These are phyloP conservation scores for Amphichorda felina DNA, from an alignment of 2,329 filamentous ascomycete genomes.

Conservation along the genomic window DNA sequence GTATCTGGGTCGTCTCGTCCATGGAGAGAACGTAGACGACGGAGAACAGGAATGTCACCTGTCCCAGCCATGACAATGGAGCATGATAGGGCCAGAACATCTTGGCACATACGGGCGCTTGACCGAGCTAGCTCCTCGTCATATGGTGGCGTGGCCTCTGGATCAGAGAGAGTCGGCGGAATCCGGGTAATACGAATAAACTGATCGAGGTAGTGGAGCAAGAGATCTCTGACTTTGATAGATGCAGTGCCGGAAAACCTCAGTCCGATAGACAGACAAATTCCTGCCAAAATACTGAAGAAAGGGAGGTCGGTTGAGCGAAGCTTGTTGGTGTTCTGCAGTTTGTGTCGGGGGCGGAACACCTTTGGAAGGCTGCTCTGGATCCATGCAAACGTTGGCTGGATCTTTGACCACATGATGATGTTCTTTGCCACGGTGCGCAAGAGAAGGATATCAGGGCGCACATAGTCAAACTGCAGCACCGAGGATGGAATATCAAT, in stretches of 20 bases:
- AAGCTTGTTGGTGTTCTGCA: constrained; percentile 49
- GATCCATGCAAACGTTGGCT: constrained; percentile 65
- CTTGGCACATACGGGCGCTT: constrained; percentile 83
- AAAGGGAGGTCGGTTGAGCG: constrained; percentile 80
- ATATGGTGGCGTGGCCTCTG: constrained; percentile 40
- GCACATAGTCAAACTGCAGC: constrained; percentile 88
- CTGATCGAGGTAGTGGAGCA: constrained; percentile 76
- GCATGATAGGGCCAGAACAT: constrained; percentile 69
- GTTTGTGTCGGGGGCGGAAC: constrained; percentile 50
- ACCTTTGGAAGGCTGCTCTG: constrained; percentile 56
- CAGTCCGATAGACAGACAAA: constrained; percentile 71
- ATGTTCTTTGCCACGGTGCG: constrained; percentile 82
- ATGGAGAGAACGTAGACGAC: constrained; percentile 77
- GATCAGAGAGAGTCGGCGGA: constrained; percentile 16
- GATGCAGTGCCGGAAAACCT: constrained; percentile 66
- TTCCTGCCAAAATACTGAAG: constrained; percentile 80
- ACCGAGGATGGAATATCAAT: constrained; percentile 85
- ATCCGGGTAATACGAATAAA: constrained; percentile 69
- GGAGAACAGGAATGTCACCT: constrained; percentile 75
- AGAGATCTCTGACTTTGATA: constrained; percentile 60
- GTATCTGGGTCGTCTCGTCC: constrained; percentile 74
- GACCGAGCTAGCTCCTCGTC: constrained; percentile 75
- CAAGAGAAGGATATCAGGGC: constrained; percentile 83
- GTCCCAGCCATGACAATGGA: constrained; percentile 94
- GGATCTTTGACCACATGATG: constrained; percentile 83